phyloP scores from a whole-genome alignment of 176 grass and related monocot genomes.

The Tuctoria greenei region DNA sequence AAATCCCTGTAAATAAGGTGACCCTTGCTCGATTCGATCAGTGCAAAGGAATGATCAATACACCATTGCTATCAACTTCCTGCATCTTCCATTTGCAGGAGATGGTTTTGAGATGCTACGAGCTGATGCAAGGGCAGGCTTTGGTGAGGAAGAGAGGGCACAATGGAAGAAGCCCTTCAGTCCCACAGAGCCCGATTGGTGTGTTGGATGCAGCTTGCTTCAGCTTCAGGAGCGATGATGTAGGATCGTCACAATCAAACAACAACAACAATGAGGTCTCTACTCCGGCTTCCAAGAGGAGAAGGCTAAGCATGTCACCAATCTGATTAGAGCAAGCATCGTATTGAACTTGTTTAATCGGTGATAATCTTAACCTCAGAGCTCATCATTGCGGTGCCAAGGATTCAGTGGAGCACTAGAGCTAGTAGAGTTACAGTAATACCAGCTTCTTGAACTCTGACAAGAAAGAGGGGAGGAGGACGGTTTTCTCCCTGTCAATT shows the following conservation, averaged over 20 bases:
- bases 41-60: background rate
- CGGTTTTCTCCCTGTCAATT: constrained; percentile 35
- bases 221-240: constrained; percentile 58
- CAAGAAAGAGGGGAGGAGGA: constrained; percentile 40
- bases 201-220: constrained; percentile 67
- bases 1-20: constrained; percentile 73
- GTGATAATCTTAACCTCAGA: constrained; percentile 27
- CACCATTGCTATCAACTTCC: background rate
- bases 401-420: constrained; percentile 30
- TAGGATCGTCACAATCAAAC: constrained; percentile 60
- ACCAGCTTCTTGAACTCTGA: constrained; percentile 40
- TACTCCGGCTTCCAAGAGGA: constrained; percentile 64
- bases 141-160: constrained; percentile 53
- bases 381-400: constrained; percentile 19
- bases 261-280: constrained; percentile 45
- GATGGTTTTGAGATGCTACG: constrained; percentile 61
- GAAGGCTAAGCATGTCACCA: constrained; percentile 46
- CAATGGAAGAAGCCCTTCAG: constrained; percentile 36
- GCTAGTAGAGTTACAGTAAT: constrained; percentile 33
- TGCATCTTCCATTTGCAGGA: constrained; percentile 44
- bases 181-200: constrained; percentile 62
- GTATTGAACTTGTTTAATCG: constrained; percentile 14
- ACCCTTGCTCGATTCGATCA: constrained; percentile 11
- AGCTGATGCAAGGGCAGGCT: constrained; percentile 51
- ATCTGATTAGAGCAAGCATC: constrained; percentile 32